Evolutionary conservation across 1,284 basidiomycete species (phyloP), one percentile per base, ranked within the genome.

Genomic region (Cerrena zonata): DNA sequence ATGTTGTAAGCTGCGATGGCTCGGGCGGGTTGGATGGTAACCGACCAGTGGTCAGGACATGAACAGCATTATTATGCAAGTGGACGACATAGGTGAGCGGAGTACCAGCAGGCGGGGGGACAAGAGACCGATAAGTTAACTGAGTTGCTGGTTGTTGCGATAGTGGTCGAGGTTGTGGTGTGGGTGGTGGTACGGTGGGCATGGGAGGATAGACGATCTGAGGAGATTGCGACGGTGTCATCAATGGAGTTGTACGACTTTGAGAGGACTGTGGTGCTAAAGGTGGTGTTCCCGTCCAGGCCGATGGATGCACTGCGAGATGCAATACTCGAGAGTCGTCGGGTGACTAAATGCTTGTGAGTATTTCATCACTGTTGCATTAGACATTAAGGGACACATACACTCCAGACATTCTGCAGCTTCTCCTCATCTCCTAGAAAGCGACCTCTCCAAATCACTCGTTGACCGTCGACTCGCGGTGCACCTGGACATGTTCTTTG

Each of bases 401-500:
- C 85, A 76, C 79, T 80, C 85, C 87, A 88, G 40, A 89, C 68
- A 45, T 80, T 76, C 50, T 74, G 69, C 21, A 89, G 72, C 56
- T 72, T 77, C 71, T 89, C 86, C 39, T 74, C 70, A 65, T 90
- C 83, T 23, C 65, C 68, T 45, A 90, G 69, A 60, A 77, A 73
- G 42, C 87, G 78, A 18, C 87, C 87, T 59, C 81, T 76, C 77
- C 81, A 88, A 53, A 90, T 82, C 54, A 90, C 73, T 52, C 84
- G 73, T 67, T 90, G 87, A 13, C 86, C 86, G 15, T 80, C 78
- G 15, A 78, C 73, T 34, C 69, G 74, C 42, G 87, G 87, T 52
- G 70, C 73, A n/a, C 87, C 87, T 7, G 76, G 67, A 61, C 88
- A 90, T 19, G 69, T 63, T 15, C 61, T 68, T 52, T 70, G 72